phyloP scores from a whole-genome alignment of 768 basidiomycete species.

The Leccinellum albellum region DNA sequence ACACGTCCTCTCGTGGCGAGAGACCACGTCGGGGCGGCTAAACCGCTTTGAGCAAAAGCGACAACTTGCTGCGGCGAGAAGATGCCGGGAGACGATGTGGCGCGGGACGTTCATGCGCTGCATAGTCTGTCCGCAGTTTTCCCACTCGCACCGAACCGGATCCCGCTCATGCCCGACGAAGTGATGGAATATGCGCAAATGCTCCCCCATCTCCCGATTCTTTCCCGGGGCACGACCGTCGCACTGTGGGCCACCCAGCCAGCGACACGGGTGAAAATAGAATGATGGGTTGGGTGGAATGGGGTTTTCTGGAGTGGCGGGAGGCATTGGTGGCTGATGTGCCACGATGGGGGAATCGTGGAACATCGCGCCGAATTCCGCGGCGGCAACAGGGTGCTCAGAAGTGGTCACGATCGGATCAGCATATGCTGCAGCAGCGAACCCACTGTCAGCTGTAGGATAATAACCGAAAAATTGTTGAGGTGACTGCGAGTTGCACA shows the following conservation, averaged over 20 bases:
- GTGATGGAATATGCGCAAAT: slow-evolving; percentile 16
- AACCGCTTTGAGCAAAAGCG: slow-evolving; percentile 22
- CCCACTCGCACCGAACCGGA: slow-evolving; percentile 23
- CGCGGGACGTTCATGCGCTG: slow-evolving; percentile 31
- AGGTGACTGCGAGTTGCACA: neutral
- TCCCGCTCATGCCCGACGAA: slow-evolving; percentile 29
- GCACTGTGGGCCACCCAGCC: slow-evolving; percentile 23
- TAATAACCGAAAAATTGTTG: neutral
- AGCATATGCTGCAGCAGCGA: neutral
- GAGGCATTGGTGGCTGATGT: slow-evolving; percentile 16
- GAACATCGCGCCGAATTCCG: neutral
- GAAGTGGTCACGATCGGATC: neutral
- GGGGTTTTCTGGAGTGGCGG: slow-evolving; percentile 7
- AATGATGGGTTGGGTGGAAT: slow-evolving; percentile 1
- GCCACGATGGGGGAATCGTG: neutral
- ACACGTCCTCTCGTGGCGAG: slow-evolving; percentile 26
- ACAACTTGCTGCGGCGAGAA: slow-evolving; percentile 21
- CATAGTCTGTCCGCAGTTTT: slow-evolving; percentile 17
- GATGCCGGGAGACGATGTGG: slow-evolving; percentile 28
- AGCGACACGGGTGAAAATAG: slow-evolving; percentile 15
- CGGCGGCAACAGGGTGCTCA: neutral
- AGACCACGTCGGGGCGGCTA: slow-evolving; percentile 27
- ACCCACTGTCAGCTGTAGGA: neutral
- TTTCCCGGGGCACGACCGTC: slow-evolving; percentile 23
- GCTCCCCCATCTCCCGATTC: slow-evolving; percentile 31